These are phyloP conservation scores for Vigna unguiculata DNA, from an alignment of 306 rosid genomes.

Conservation along the genomic window DNA sequence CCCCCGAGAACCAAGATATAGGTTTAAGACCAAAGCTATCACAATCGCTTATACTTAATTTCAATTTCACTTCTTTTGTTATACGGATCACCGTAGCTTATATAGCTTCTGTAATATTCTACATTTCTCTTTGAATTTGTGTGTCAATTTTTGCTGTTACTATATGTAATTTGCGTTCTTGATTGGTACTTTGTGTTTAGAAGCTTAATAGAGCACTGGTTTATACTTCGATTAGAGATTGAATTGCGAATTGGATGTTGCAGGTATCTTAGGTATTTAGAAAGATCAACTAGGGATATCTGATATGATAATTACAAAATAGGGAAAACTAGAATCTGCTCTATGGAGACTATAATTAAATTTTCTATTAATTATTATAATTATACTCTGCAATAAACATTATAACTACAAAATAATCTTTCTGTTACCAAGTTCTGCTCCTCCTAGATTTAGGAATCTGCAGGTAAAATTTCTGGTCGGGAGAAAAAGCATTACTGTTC, in stretches of 20 bases:
- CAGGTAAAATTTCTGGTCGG: not conserved
- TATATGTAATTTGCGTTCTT: no score
- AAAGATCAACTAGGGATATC: no score
- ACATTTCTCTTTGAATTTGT: not conserved
- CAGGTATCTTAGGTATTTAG: not conserved
- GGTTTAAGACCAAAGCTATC: slow-evolving; percentile 85
- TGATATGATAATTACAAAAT: not conserved
- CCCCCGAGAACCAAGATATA: slow-evolving; percentile 76
- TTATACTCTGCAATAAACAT: not conserved
- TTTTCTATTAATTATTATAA: no score
- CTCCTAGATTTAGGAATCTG: no score
- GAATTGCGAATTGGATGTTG: not conserved
- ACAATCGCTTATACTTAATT: slow-evolving; percentile 52
- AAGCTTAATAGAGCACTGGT: not conserved
- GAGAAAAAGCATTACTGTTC: not conserved
- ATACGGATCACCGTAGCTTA: not conserved
- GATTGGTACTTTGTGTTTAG: no score
- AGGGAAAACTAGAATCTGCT: not conserved
- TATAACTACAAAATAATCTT: no score
- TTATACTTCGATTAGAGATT: not conserved
- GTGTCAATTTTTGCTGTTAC: not conserved
- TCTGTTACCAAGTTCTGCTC: not conserved
- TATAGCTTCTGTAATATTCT: not conserved
- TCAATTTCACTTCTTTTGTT: not conserved
- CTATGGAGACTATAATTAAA: not conserved